Evolutionary conservation across 495 filamentous ascomycete species (phyloP), one percentile per base, ranked within the genome.

Genomic region (Neurospora sp.): DNA sequence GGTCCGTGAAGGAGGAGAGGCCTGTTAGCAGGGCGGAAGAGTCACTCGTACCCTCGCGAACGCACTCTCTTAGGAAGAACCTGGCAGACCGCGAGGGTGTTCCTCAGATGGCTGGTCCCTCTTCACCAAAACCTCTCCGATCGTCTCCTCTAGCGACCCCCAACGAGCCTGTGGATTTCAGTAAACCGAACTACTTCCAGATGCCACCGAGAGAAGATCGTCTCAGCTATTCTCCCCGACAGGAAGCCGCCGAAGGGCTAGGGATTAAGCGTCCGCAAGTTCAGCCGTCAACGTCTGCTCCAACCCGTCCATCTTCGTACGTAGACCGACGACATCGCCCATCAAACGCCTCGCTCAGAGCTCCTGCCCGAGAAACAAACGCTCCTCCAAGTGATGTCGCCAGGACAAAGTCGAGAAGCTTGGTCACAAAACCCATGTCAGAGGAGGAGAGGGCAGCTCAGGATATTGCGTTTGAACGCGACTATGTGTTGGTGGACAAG

Each of bases 401-500:
- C 59, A 79, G 37, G 70, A 69, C 48, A 28, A 54, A 40, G 70
- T 42, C 39, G 70, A 77, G 74, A 76, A 76, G 71, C 37, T 78
- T 70, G 70, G 74, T 81, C 39, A 79, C 82, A 17, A 81, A 79
- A 70, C 81, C 81, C 24, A 66, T 83, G 4, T 84, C 83, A 48
- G 89, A 93, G 69, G 91, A 88, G 39, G 93, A 95, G 75, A 88
- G 87, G 73, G 92, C 92, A 28, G 94, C 92, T 13, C 93, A 97
- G 76, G 94, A 96, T 72, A 89, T 96, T 6, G 93, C 92, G 2
- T 92, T 96, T 79, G 94, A 96, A 78, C 86, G 94, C 75, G 96
- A 98, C 76, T 99, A 98, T 76, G 95, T 99, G 40, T 83, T 99
- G 21, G 93, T 99, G 24, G 96, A 99, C 82, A 98, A 98, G 84